phyloP scores from a whole-genome alignment of 257 asterid genomes.

The Oldenlandia corymbosa region DNA sequence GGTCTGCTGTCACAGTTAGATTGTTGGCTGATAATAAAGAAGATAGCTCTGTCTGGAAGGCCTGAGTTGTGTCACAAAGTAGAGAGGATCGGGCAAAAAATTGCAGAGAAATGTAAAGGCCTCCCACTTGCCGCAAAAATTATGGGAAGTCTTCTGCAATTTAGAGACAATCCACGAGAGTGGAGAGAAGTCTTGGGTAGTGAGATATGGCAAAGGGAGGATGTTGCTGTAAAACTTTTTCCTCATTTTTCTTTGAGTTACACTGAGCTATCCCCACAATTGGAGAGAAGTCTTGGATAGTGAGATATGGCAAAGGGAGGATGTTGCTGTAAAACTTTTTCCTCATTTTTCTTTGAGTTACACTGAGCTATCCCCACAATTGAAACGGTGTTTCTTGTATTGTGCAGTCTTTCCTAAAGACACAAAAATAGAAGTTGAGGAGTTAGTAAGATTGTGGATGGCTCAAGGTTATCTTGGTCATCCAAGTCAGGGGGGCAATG shows the following conservation, averaged over 20 bases:
- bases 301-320: not conserved
- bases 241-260: not conserved
- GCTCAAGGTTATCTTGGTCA: not conserved
- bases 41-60: not conserved
- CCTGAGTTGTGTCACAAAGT: not conserved
- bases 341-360: slow-evolving; percentile 2
- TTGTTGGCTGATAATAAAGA: not conserved
- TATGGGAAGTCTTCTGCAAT: not conserved
- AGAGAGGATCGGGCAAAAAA: not conserved
- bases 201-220: slow-evolving; percentile 3
- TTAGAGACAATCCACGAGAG: not conserved
- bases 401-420: not conserved
- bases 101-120: not conserved
- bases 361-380: not conserved
- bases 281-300: not conserved
- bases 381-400: not conserved
- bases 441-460: not conserved
- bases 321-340: not conserved
- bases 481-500: not conserved
- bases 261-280: not conserved
- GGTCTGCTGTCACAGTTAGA: not conserved
- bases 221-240: not conserved
- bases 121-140: not conserved
- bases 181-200: not conserved
- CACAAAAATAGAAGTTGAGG: not conserved